Evolutionary conservation across 2,329 filamentous ascomycete species (phyloP), one percentile per base, ranked within the genome.

Genomic region (Cytospora mali): DNA sequence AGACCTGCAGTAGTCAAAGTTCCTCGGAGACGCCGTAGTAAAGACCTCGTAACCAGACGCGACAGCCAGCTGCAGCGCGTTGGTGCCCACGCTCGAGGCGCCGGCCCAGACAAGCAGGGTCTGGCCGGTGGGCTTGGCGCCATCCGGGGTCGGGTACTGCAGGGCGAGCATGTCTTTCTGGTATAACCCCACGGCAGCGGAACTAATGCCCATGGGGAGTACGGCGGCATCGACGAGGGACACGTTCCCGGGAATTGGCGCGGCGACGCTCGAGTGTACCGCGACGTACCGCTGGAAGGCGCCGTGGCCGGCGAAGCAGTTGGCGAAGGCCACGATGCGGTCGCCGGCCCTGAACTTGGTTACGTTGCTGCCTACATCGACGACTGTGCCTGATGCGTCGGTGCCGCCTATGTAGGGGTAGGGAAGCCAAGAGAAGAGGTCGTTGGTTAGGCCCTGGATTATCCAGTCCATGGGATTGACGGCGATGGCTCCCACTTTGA

Each of bases 71-170:
- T 81, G 79, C 5, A 81, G 74, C 2, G 76, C 77, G 55, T 74
- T 76, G 66, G 74, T 72, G 5, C 80, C 80, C 1, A 81, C 78
- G 49, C 72, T 75, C 5, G 75, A 75, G 2, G 79, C 76, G 4
- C 80, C 82, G 39, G 81, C 81, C 77, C 79, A 83, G 21, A 84
- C 69, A 13, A 84, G 69, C 0, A 81, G 25, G 3, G 55, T 49
- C 58, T 39, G 42, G 5, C 35, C 39, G 5, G 10, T 33, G 2
- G 18, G n/a, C 18, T 25, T 21, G 46, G 31, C 39, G 25, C 29
- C 23, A 3, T 28, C 10, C 31, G 7, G 16, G 23, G 55, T 59
- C 6, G 66, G 67, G 58, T 10, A 64, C 46, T 25, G 65, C 16
- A 72, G 59, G 0, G 58, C 67, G 5, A 73, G 66, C 4, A 53